Percentiles rank a stretch among this genome's conserved stretches.
Evolutionary conservation across 2,329 filamentous ascomycete genomes (phyloP).

Genomic region (Cercospora citrullina): DNA sequence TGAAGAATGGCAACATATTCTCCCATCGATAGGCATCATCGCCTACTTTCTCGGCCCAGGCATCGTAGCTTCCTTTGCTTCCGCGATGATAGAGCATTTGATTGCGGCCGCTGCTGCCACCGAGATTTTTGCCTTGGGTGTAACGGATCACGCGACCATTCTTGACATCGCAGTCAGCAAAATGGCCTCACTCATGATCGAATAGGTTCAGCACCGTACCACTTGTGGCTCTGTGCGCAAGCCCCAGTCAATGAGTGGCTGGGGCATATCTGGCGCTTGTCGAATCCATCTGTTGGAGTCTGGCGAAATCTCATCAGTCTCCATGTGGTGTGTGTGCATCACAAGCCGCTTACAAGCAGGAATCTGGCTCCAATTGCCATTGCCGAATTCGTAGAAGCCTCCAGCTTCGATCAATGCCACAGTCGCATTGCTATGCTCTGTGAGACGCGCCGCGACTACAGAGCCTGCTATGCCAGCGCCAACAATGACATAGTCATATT

Average conservation of each 20-base stretch:
- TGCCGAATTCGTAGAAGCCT: constrained; percentile 36
- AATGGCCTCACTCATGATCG: no score
- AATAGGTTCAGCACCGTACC: neutral
- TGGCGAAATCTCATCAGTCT: neutral
- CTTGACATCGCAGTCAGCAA: neutral
- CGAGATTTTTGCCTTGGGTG: constrained; percentile 34
- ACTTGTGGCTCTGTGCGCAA: constrained; percentile 34
- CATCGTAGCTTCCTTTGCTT: constrained; percentile 36
- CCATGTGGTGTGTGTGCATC: no score
- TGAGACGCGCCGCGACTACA: constrained; percentile 30
- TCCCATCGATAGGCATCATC: constrained; percentile 59
- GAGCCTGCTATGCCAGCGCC: constrained; percentile 28
- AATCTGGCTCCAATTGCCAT: constrained; percentile 35
- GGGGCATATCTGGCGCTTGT: constrained; percentile 17
- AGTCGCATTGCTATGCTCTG: constrained; percentile 26
- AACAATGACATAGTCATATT: constrained; percentile 1
- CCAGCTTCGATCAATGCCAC: constrained; percentile 38
- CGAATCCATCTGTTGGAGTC: constrained; percentile 21
- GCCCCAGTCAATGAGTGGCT: constrained; percentile 36
- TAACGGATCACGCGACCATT: constrained; percentile 30
- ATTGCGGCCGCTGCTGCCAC: constrained; percentile 33
- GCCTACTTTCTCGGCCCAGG: constrained; percentile 56
- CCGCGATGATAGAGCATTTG: constrained; percentile 35
- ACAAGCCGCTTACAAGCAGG: constrained; percentile 26
- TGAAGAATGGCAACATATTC: constrained; percentile 61